Evolutionary conservation across 2,329 filamentous ascomycete species (phyloP).

Genomic region (Talaromyces sp.): DNA sequence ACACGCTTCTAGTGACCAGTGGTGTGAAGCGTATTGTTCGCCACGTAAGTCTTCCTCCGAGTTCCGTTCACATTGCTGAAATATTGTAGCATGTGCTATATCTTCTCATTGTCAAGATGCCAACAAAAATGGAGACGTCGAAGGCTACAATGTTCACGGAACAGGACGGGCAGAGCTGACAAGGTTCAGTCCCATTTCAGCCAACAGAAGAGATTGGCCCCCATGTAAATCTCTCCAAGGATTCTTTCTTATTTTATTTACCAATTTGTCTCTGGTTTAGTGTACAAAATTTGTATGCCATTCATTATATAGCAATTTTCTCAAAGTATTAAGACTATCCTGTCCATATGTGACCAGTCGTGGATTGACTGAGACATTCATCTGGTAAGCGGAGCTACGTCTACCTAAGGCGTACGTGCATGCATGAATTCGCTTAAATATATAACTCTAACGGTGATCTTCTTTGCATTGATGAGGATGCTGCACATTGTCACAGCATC

Average conservation of each 20-base stretch:
- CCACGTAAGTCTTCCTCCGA: not conserved
- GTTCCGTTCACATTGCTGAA: not conserved
- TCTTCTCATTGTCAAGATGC: not conserved
- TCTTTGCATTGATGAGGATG: not conserved
- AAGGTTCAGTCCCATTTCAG: not conserved
- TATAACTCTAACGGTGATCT: not conserved
- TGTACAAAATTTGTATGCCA: not conserved
- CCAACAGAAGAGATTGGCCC: not conserved
- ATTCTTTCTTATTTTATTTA: not conserved
- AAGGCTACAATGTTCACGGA: not conserved
- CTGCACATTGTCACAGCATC: not conserved
- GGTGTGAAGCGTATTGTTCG: not conserved
- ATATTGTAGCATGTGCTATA: not conserved
- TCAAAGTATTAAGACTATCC: not conserved
- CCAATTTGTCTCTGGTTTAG: not conserved
- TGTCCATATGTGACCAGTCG: not conserved
- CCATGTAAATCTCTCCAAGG: not conserved
- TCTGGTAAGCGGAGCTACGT: not conserved
- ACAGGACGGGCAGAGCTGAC: not conserved
- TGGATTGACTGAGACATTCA: not conserved
- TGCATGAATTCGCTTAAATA: not conserved
- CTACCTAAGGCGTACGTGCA: too few relatives aligned
- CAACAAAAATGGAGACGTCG: not conserved
- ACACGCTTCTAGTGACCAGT: not conserved
- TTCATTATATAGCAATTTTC: not conserved